Base-by-base conservation (phyloP, 768 basidiomycete species). In the Mrakia gelida region DNA sequence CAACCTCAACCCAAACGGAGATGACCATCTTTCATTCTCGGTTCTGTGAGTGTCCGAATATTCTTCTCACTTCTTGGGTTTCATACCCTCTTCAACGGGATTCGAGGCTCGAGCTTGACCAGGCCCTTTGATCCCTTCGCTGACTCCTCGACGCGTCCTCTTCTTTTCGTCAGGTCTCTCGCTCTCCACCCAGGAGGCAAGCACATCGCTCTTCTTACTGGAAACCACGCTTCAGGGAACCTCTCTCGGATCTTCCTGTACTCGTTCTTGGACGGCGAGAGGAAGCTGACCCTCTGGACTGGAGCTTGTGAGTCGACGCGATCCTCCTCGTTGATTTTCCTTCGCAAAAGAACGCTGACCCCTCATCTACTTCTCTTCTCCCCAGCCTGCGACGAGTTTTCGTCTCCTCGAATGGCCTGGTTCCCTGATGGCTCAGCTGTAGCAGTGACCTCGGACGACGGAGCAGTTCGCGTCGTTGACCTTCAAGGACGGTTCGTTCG, bases 391-490 rank as follows among this genome's bases (percentile, higher is more conserved):
- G 78, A 77, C 21, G 80, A 80, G 21, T 83, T 79, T 77, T 81
- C 79, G 15, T 80, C 75, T 41, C 82, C 82, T 0, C 80, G 83
- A 3, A 81, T 82, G 78, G 56, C 71, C 2, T 84, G 82, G 82
- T 76, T 79, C 4, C 77, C 79, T 0, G 78, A 79, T 34, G 83
- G 83, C 4, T 32, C 67, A 1, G 78, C 65, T 16, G 79, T 80
- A 18, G 80, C 81, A 26, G 82, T 84, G 71, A 82, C 81, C 61
- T 81, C 80, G 52, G 82, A 83, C 32, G 83, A 84, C 73, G 83
- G 83, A 61, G 32, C 81, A 28, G 71, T 84, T 0, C 79, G 82
- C 18, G 41, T 84, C 30, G 76, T 83, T 8, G 81, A 81, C 63
- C 75, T 72, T 76, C 11, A 49, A 28, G n/a, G 82, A 21, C 45